Evolutionary conservation across 306 rosid genomes (phyloP).

Genomic region (Vigna mungo): DNA sequence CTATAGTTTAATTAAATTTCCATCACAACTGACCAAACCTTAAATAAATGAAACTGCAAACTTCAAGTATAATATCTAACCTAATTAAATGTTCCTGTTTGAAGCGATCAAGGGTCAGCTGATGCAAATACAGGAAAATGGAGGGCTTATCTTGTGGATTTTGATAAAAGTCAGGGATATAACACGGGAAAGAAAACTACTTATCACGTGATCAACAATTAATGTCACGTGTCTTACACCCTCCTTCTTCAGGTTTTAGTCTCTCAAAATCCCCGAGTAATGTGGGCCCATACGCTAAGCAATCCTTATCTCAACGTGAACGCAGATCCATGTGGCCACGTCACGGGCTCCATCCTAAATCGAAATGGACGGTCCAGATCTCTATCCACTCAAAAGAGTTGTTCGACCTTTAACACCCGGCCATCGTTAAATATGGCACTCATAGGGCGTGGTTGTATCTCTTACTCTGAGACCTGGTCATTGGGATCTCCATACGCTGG

Average conservation of each 20-base stretch:
- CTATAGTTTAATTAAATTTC: too few relatives aligned
- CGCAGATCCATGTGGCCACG: conserved; percentile 59
- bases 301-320: conserved; percentile 67
- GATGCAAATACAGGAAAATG: conserved; percentile 32
- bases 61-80: too few relatives aligned
- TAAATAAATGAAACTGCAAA: too few relatives aligned
- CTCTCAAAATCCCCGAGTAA: not conserved
- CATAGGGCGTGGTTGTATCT: not conserved
- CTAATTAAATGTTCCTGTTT: not conserved
- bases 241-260: not conserved
- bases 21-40: too few relatives aligned
- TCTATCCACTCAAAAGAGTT: conserved; percentile 33
- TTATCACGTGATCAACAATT: conserved; percentile 51
- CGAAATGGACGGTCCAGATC: conserved; percentile 48
- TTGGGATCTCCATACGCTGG: conserved; percentile 38
- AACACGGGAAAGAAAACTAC: conserved; percentile 30
- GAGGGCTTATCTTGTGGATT: conserved; percentile 11
- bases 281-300: conserved; percentile 53
- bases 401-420: conserved; percentile 63
- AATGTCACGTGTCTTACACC: conserved; percentile 51
- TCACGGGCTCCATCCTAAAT: not conserved
- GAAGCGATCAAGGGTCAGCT: not conserved
- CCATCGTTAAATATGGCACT: conserved; percentile 54
- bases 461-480: conserved; percentile 28
- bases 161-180: conserved; percentile 3